phyloP scores from a whole-genome alignment of 2,329 filamentous ascomycete genomes.

The Aureobasidium sp. region DNA sequence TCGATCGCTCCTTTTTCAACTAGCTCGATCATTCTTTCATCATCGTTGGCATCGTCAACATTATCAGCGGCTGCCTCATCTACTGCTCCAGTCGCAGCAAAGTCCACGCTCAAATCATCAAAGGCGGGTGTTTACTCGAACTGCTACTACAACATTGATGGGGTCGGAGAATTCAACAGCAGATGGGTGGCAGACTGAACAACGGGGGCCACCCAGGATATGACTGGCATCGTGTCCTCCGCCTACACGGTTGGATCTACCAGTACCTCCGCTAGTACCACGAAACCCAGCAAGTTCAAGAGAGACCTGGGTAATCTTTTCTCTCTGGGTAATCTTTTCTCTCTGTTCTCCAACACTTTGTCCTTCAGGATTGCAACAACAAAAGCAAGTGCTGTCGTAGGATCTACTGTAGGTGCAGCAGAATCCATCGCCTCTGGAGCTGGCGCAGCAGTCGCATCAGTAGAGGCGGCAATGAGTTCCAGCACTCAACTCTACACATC shows the following conservation, averaged over 20 bases:
- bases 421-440: not conserved
- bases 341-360: not conserved
- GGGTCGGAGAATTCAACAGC: conserved; percentile 5
- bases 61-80: not conserved
- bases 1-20: not conserved
- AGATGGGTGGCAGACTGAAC: conserved; percentile 5
- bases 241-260: not conserved
- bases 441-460: not conserved
- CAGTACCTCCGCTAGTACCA: not conserved
- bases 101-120: not conserved
- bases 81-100: not conserved
- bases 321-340: not conserved
- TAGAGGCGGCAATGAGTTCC: not conserved
- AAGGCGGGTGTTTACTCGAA: not conserved
- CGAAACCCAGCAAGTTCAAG: not conserved
- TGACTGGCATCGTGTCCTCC: conserved; percentile 4
- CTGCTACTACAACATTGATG: conserved; percentile 9
- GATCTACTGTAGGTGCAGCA: not conserved
- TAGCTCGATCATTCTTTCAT: not conserved
- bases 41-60: not conserved
- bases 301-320: not conserved
- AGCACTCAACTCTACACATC: conserved; percentile 53
- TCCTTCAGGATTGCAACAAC: not conserved
- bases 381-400: not conserved
- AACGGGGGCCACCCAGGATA: not conserved